phyloP scores from a whole-genome alignment of 2,329 filamentous ascomycete genomes.

The Chaetomium sp. region DNA sequence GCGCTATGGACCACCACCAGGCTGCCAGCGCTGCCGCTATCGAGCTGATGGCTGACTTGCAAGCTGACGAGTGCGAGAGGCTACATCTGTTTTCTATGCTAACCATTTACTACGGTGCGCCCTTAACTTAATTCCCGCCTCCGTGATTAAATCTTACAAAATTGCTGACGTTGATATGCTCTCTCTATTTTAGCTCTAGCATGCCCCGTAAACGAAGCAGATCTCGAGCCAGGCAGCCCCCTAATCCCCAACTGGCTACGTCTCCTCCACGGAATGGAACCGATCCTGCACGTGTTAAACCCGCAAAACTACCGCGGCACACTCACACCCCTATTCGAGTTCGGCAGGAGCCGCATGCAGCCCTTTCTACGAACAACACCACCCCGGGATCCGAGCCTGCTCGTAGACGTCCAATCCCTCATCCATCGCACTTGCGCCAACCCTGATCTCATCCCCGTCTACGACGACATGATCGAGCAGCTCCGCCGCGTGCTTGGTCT shows the following conservation, averaged over 20 bases:
- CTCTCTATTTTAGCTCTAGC: neutral
- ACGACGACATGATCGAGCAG: slow-evolving; percentile 9
- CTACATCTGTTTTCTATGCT: slow-evolving; percentile 26
- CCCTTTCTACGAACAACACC: slow-evolving; percentile 1
- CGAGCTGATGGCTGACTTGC: slow-evolving; percentile 16
- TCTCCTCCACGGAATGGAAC: slow-evolving; percentile 8
- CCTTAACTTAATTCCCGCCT: neutral
- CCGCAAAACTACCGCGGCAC: slow-evolving; percentile 4
- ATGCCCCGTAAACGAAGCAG: slow-evolving; percentile 2
- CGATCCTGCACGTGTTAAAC: slow-evolving; percentile 1
- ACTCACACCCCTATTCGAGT: slow-evolving; percentile 5
- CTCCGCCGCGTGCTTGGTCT: slow-evolving; percentile 5
- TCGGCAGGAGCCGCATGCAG: slow-evolving; percentile 2
- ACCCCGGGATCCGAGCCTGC: neutral
- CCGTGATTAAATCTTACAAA: too few relatives aligned
- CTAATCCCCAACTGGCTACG: slow-evolving; percentile 8
- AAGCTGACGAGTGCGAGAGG: slow-evolving; percentile 20
- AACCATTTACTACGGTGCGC: slow-evolving; percentile 26
- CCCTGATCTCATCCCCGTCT: neutral
- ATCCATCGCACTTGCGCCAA: slow-evolving; percentile 1
- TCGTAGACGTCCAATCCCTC: slow-evolving; percentile 3
- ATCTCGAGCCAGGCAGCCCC: neutral
- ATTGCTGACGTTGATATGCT: neutral
- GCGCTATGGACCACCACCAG: slow-evolving; percentile 8
- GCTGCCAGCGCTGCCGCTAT: slow-evolving; percentile 13